A percentile compares a stretch with the other conserved stretches of the same genome.
phyloP scores from a whole-genome alignment of 495 filamentous ascomycete species.

The Rhypophila decipiens region DNA sequence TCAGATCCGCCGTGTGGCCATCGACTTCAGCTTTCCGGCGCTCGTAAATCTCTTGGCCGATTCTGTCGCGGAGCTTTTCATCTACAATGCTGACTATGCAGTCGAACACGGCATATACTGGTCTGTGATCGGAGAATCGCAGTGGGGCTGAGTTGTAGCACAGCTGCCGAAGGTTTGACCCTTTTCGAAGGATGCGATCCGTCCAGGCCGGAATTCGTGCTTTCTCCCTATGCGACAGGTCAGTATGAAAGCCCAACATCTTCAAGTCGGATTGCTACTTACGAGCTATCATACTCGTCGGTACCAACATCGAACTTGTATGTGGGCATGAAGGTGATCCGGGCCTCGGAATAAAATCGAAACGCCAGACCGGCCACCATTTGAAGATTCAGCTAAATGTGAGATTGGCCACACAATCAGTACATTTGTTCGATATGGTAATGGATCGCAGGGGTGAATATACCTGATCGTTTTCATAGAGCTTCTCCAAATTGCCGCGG shows the following conservation, averaged over 20 bases:
- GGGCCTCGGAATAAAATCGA: slow-evolving; percentile 81
- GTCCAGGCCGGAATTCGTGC: slow-evolving; percentile 94
- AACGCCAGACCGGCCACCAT: slow-evolving; percentile 91
- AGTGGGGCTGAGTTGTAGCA: slow-evolving; percentile 73
- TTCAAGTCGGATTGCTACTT: slow-evolving; percentile 26
- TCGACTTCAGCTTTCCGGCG: slow-evolving; percentile 56
- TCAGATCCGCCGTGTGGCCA: slow-evolving; percentile 35
- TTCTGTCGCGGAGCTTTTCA: slow-evolving; percentile 59
- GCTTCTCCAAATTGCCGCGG: slow-evolving; percentile 60
- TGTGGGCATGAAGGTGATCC: slow-evolving; percentile 80
- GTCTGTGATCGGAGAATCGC: slow-evolving; percentile 86
- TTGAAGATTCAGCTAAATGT: slow-evolving; percentile 79
- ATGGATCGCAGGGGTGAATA: slow-evolving; percentile 4
- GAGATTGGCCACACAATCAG: slow-evolving; percentile 10
- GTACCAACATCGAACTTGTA: slow-evolving; percentile 91
- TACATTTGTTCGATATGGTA: neutral
- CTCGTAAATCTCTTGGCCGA: slow-evolving; percentile 66
- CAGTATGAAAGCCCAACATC: neutral
- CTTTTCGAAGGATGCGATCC: slow-evolving; percentile 85
- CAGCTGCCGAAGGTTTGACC: slow-evolving; percentile 71
- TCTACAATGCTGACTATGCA: slow-evolving; percentile 76
- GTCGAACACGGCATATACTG: slow-evolving; percentile 83
- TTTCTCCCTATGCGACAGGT: slow-evolving; percentile 62
- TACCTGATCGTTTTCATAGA: slow-evolving; percentile 94
- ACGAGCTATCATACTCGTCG: slow-evolving; percentile 90